Percentiles rank a stretch among this genome's conserved stretches.
These are phyloP conservation scores for Aspergillus sp. DNA, from an alignment of 2,329 filamentous ascomycete genomes.

Conservation along the genomic window DNA sequence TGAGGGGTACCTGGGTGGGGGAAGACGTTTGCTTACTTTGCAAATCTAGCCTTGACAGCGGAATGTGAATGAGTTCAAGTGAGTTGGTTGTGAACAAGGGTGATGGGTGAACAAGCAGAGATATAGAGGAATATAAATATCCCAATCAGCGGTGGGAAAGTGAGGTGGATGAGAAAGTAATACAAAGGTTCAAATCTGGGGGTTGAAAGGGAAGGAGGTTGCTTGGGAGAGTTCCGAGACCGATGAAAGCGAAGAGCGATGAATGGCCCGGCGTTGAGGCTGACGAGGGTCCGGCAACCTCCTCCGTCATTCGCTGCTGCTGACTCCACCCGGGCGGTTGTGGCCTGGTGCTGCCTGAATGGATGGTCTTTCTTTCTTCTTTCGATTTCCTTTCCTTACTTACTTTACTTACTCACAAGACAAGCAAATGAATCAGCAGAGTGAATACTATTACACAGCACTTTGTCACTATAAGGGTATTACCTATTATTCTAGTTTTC, in stretches of 20 bases:
- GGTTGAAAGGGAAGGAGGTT: neutral
- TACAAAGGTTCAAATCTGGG: neutral
- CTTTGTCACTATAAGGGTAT: neutral
- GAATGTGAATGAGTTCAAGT: neutral
- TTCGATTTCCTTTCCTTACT: no score
- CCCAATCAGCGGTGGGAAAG: neutral
- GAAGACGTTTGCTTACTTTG: neutral
- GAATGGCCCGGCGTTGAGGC: conserved; percentile 3
- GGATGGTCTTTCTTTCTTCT: neutral
- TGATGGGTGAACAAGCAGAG: neutral
- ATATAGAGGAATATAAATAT: neutral
- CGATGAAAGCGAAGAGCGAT: conserved; percentile 6
- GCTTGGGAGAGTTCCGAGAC: neutral
- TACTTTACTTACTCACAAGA: no score
- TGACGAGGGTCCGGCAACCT: conserved; percentile 8
- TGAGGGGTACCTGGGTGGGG: conserved; percentile 1
- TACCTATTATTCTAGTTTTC: no score
- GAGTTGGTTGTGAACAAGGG: neutral
- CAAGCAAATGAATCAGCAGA: no score
- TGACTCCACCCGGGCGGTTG: conserved; percentile 1
- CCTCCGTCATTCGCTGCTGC: conserved; percentile 6
- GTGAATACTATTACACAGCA: neutral
- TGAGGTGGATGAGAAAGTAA: neutral
- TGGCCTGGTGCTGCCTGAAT: neutral
- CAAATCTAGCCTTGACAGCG: neutral